Percentiles rank a stretch among this genome's conserved stretches.
Evolutionary conservation across 768 basidiomycete genomes (phyloP).

Genomic region (Leucocoprinus leucothites): DNA sequence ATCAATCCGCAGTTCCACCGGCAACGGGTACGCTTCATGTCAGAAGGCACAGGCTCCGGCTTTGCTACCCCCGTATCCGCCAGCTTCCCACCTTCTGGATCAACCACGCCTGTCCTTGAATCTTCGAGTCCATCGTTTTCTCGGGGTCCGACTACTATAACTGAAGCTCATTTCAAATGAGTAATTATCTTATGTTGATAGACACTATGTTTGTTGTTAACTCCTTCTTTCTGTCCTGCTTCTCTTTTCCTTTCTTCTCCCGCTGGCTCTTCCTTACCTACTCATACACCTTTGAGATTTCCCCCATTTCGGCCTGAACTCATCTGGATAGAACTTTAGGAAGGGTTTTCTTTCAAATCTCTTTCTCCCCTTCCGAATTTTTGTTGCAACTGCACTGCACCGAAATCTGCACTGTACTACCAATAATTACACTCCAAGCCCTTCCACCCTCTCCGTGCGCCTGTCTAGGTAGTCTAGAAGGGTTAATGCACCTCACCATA

Average conservation of each 20-base stretch:
- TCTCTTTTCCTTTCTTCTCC: too few relatives aligned
- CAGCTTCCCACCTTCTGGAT: conserved; percentile 53
- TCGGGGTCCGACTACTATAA: conserved; percentile 10
- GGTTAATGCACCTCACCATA: conserved; percentile 5
- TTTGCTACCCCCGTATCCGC: conserved; percentile 64
- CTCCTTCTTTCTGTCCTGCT: too few relatives aligned
- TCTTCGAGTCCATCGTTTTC: too few relatives aligned
- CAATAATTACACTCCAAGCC: conserved; percentile 6
- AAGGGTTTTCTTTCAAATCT: too few relatives aligned
- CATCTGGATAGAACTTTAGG: too few relatives aligned
- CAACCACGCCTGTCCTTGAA: conserved; percentile 36
- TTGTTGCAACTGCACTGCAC: not conserved
- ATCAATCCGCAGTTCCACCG: conserved; percentile 61
- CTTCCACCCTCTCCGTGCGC: too few relatives aligned
- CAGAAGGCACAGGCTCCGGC: conserved; percentile 48
- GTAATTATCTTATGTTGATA: not conserved
- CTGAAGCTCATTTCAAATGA: conserved; percentile 16
- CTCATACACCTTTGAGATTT: not conserved
- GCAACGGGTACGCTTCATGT: conserved; percentile 76
- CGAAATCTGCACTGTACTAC: conserved; percentile 5
- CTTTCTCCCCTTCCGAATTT: too few relatives aligned
- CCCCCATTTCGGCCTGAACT: too few relatives aligned
- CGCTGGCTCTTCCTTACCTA: not conserved
- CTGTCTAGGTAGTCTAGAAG: too few relatives aligned
- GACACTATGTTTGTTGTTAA: not conserved